These are phyloP conservation scores for Skeletonema grethae DNA, from an alignment of 108 stramenopile genomes.

Conservation along the genomic window DNA sequence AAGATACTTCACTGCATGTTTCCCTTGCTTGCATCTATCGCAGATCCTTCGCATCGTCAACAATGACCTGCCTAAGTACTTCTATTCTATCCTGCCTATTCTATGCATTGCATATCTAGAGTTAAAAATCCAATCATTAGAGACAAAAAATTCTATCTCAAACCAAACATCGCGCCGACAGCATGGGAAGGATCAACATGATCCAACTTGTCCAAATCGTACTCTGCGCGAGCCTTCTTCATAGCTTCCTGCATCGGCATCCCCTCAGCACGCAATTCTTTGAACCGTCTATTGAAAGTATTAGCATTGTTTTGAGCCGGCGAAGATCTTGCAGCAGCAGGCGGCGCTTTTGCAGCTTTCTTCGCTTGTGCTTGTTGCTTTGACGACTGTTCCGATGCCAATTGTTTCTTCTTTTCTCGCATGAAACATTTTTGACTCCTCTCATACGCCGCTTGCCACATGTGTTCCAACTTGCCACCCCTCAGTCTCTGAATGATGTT, in stretches of 20 bases:
- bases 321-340: conserved; percentile 16
- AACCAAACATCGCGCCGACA: conserved; percentile 74
- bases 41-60: no score
- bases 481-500: conserved; percentile 9
- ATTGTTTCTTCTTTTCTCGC: conserved; percentile 29
- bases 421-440: conserved; percentile 47
- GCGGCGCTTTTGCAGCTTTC: background rate
- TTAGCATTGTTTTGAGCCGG: conserved; percentile 27
- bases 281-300: conserved; percentile 56
- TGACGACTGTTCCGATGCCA: conserved; percentile 1
- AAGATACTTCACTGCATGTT: no score
- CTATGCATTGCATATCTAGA: no score
- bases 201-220: background rate
- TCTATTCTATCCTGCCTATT: no score
- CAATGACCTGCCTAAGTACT: no score
- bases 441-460: conserved; percentile 55
- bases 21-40: no score
- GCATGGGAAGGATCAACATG: conserved; percentile 37
- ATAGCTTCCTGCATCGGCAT: conserved; percentile 22
- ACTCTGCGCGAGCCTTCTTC: conserved; percentile 1
- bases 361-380: background rate
- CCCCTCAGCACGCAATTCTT: conserved; percentile 60
- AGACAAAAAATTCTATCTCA: conserved; percentile 6
- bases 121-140: background rate
- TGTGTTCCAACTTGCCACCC: conserved; percentile 28